phyloP scores from a whole-genome alignment of 2,329 filamentous ascomycete genomes.

The Epicoccum sorghinum region DNA sequence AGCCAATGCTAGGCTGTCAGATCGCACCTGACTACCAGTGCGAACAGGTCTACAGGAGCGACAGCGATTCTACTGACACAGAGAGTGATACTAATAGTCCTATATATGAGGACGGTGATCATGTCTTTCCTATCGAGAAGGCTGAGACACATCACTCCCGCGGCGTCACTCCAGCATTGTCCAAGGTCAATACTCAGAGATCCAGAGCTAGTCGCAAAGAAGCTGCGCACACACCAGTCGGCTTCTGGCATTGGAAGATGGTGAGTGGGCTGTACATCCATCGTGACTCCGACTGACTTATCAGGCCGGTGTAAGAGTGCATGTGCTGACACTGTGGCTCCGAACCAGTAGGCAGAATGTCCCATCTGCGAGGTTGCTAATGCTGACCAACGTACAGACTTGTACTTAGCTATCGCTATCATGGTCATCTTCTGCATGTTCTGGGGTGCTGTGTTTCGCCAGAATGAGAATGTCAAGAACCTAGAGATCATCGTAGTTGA shows the following conservation, averaged over 20 bases:
- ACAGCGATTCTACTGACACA: conserved; percentile 14
- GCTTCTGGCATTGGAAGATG: conserved; percentile 41
- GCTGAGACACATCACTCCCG: conserved; percentile 25
- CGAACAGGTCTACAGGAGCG: conserved; percentile 22
- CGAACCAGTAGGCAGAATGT: conserved; percentile 28
- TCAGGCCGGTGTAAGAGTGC: conserved; percentile 35
- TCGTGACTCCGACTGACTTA: background rate
- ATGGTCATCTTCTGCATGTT: conserved; percentile 35
- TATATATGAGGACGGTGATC: conserved; percentile 1
- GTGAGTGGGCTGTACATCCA: conserved; percentile 2
- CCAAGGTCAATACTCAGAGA: conserved; percentile 19
- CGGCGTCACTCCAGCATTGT: conserved; percentile 7
- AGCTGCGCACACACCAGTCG: conserved; percentile 22
- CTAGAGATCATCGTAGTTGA: conserved; percentile 66
- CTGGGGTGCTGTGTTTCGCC: conserved; percentile 39
- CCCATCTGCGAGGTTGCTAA: background rate
- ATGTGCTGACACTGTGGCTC: conserved; percentile 37
- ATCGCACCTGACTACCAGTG: conserved; percentile 35
- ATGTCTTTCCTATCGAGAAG: conserved; percentile 27
- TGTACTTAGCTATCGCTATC: conserved; percentile 26
- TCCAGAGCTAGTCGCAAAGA: conserved; percentile 30
- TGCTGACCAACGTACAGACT: conserved; percentile 20
- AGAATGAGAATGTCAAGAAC: conserved; percentile 29
- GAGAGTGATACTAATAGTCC: conserved; percentile 14
- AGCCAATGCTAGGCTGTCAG: conserved; percentile 31